Percentiles rank a stretch among this genome's conserved stretches.
Evolutionary conservation across 805 yeast genomes (phyloP).

Genomic region (Hemisphaericaspora nanyangensis): DNA sequence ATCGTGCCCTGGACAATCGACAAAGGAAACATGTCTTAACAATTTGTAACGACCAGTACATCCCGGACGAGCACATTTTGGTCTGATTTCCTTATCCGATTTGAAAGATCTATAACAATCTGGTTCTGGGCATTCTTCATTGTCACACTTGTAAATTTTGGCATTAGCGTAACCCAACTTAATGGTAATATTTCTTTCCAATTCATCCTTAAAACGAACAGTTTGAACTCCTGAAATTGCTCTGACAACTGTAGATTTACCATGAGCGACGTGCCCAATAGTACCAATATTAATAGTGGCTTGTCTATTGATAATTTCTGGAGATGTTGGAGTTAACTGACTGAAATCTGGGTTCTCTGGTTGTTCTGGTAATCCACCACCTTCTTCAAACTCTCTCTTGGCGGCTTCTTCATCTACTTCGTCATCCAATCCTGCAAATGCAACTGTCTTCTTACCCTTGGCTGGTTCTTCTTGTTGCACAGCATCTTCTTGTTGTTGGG

Average conservation of each 20-base stretch:
- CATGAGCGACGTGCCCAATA: constrained; percentile 95
- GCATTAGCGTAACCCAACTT: constrained; percentile 99
- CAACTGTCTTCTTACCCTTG: constrained; percentile 64
- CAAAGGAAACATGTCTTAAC: constrained; percentile 95
- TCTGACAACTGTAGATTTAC: constrained; percentile 89
- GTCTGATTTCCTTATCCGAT: constrained; percentile 91
- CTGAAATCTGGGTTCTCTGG: constrained; percentile 85
- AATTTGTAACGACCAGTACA: constrained; percentile 86
- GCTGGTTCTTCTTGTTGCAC: constrained; percentile 17
- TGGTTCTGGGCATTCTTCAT: constrained; percentile 84
- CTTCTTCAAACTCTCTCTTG: constrained; percentile 87
- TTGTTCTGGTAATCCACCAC: constrained; percentile 98
- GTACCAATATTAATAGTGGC: constrained; percentile 99
- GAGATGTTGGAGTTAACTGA: constrained; percentile 78
- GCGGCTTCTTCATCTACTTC: constrained; percentile 74
- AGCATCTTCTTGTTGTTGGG: constrained; percentile 29
- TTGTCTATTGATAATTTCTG: constrained; percentile 96
- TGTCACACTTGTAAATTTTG: constrained; percentile 90
- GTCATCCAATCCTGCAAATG: constrained; percentile 70
- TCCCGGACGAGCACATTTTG: constrained; percentile 85
- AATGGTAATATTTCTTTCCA: constrained; percentile 98
- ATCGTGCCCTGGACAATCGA: constrained; percentile 99
- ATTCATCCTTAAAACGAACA: constrained; percentile 97
- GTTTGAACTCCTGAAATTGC: constrained; percentile 99
- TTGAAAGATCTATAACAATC: constrained; percentile 93